A percentile compares a stretch with the other conserved stretches of the same genome.
Evolutionary conservation across 2,329 filamentous ascomycete genomes (phyloP).

Genomic region (Hawksworthiomyces lignivorus): DNA sequence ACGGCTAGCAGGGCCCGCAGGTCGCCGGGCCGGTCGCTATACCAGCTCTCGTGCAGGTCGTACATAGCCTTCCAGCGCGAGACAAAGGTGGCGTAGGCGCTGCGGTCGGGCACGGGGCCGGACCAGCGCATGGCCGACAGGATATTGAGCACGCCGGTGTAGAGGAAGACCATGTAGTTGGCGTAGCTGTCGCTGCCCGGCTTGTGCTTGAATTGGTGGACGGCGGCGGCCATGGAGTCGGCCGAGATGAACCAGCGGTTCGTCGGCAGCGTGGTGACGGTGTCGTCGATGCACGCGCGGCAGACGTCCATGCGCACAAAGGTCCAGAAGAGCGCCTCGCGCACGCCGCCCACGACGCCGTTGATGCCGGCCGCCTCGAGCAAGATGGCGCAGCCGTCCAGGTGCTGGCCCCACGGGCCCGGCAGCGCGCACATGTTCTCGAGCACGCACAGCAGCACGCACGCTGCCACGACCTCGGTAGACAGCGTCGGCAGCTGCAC

Average conservation of each 20-base stretch:
- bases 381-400: conserved; percentile 44
- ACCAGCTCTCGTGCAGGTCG: no score
- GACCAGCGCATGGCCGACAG: no score
- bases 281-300: conserved; percentile 43
- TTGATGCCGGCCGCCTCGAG: conserved; percentile 39
- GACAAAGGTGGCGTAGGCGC: no score
- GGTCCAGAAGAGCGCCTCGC: conserved; percentile 47
- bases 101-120: no score
- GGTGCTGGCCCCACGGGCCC: conserved; percentile 42
- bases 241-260: no score
- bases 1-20: conserved; percentile 29
- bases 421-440: conserved; percentile 44
- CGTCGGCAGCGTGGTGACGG: conserved; percentile 31
- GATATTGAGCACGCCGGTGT: no score
- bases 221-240: conserved; percentile 12
- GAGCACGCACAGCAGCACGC: conserved; percentile 45
- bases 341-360: conserved; percentile 40
- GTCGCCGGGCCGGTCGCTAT: conserved; percentile 20
- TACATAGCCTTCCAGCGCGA: no score
- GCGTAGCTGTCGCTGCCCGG: no score
- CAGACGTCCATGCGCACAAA: conserved; percentile 48
- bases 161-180: no score
- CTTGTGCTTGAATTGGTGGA: conserved; percentile 22
- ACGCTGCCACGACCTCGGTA: conserved; percentile 43
- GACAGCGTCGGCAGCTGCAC: conserved; percentile 39